Base-by-base conservation (phyloP, 345 rosid genomes). In the Salix koriyanagi region DNA sequence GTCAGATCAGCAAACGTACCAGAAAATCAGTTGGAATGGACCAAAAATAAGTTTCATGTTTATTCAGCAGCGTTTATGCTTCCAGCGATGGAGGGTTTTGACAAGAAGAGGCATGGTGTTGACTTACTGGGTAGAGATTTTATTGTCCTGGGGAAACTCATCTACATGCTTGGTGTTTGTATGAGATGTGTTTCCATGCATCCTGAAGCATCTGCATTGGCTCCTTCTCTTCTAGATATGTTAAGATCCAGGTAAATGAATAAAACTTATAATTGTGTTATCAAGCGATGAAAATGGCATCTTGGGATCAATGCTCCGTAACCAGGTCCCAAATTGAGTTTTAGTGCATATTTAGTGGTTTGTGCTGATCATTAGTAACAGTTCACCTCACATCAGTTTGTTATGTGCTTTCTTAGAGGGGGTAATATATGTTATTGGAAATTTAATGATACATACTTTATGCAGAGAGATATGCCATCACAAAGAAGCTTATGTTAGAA, bases 31-130 rank as follows among this genome's bases (percentile, higher is more conserved):
- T 74, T 75, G 48, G 94, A 90, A 61, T 83, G 86, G 88, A 83
- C 91, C 60, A 93, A 89, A 41, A 96, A 96, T 73, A 92, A 82
- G 69, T 96, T 96, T 76, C 99, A 96, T 69, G 56, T 89, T 54
- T 93, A 91, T 71, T 96, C 96, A 32, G 98, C 96, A 41, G 94
- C 99, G 18, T 93, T 93, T 87, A 93, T 96, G 98, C 98, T 96
- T 83, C 99, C 99, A 82, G 93, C 91, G 75, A 96, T 96, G 99
- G 88, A 88, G 87, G 94, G 90, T 68, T 93, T 91, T 79, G 99
- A 96, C 85, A 92, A 86, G 90, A 92, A 84, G 83, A 84, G 91
- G 69, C 99, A 93, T 37, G 99, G 99, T n/a, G 92, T 93, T 83
- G 99, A 96, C 87, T 92, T 96, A 83, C 97, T 96, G 15, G 96